Evolutionary conservation across 768 basidiomycete species (phyloP).

Genomic region (Galerina marginata): DNA sequence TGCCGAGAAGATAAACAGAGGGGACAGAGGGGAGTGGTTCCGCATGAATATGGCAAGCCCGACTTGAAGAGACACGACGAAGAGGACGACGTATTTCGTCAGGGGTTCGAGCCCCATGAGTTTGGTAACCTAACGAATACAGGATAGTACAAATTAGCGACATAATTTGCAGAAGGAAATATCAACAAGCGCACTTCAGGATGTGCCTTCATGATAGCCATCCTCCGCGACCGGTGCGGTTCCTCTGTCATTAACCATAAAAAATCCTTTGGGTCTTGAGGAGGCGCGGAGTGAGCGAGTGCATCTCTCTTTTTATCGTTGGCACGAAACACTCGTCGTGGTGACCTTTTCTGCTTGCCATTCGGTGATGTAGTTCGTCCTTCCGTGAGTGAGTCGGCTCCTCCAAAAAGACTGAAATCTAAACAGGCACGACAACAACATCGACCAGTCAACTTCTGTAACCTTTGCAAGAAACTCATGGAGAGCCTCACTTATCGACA

Average conservation of each 20-base stretch:
- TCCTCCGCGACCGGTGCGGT: conserved; percentile 87
- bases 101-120: conserved; percentile 95
- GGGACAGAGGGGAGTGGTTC: conserved; percentile 70
- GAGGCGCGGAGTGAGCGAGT: conserved; percentile 51
- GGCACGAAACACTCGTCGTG: conserved; percentile 54
- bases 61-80: conserved; percentile 83
- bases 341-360: conserved; percentile 37
- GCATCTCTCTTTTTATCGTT: conserved; percentile 45
- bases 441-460: too few relatives aligned
- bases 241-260: conserved; percentile 99
- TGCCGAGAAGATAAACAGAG: conserved; percentile 74
- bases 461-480: too few relatives aligned
- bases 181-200: conserved; percentile 69
- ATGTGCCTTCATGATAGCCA: conserved; percentile 91
- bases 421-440: background rate
- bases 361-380: conserved; percentile 32
- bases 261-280: conserved; percentile 85
- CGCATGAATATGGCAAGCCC: conserved; percentile 67
- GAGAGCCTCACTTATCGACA: too few relatives aligned
- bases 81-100: conserved; percentile 89
- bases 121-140: conserved; percentile 74
- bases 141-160: background rate
- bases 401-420: conserved; percentile 86
- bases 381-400: conserved; percentile 76
- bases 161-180: background rate